Percentiles rank a stretch among this genome's conserved stretches.
phyloP scores from a whole-genome alignment of 2,329 filamentous ascomycete species.

The Exophiala sideris region DNA sequence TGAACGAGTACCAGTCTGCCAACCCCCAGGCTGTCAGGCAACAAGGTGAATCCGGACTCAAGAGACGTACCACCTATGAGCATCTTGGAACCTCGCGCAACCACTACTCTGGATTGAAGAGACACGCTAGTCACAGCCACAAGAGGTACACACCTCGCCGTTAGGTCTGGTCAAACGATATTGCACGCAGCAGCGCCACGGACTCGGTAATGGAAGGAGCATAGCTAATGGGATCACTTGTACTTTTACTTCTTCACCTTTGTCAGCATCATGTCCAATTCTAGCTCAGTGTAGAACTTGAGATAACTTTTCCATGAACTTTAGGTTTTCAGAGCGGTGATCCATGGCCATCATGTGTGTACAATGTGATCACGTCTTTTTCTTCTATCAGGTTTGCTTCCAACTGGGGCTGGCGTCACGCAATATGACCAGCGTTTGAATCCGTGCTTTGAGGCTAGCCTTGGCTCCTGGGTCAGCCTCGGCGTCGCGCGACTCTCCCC shows the following conservation, averaged over 20 bases:
- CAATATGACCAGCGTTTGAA: too few relatives aligned
- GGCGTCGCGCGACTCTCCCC: too few relatives aligned
- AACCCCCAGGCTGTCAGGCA: conserved; percentile 12
- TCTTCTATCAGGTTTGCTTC: too few relatives aligned
- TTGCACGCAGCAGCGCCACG: conserved; percentile 3
- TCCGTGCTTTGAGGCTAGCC: too few relatives aligned
- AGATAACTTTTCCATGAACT: not conserved
- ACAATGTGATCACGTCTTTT: not conserved
- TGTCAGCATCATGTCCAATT: not conserved
- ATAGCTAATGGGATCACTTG: conserved; percentile 13
- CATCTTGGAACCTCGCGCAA: conserved; percentile 6
- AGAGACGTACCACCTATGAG: conserved; percentile 11
- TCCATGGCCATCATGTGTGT: not conserved
- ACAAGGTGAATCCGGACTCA: conserved; percentile 17
- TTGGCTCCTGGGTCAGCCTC: too few relatives aligned
- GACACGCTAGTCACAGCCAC: conserved; percentile 13
- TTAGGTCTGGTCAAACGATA: conserved; percentile 11
- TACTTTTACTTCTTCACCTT: conserved; percentile 8
- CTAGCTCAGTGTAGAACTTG: not conserved
- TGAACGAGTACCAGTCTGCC: conserved; percentile 9
- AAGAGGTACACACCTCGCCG: conserved; percentile 11
- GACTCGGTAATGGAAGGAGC: conserved; percentile 7
- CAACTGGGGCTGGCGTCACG: too few relatives aligned
- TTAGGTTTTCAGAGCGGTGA: not conserved
- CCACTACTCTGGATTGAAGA: conserved; percentile 8